Evolutionary conservation across 2,329 filamentous ascomycete genomes (phyloP).

Genomic region (Ophiosphaerella korrae): DNA sequence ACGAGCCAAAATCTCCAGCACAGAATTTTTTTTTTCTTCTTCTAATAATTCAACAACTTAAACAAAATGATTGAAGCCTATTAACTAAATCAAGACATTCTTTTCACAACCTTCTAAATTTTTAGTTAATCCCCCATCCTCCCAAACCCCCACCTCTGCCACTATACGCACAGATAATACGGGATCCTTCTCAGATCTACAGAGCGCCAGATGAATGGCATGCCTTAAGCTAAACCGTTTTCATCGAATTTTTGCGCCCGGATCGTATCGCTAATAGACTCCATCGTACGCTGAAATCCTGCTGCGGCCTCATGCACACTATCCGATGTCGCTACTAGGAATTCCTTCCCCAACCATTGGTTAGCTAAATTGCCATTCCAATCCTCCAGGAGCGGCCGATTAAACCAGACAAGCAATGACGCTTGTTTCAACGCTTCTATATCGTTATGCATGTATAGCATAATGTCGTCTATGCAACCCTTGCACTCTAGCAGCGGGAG

Average conservation of each 20-base stretch:
- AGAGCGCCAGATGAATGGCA: neutral
- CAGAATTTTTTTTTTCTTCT: no score
- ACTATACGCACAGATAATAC: no score
- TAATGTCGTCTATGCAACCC: neutral
- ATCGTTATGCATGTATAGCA: neutral
- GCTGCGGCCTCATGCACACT: neutral
- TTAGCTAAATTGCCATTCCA: no score
- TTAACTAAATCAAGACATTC: no score
- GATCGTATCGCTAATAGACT: neutral
- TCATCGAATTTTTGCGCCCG: neutral
- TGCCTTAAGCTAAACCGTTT: neutral
- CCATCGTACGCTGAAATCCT: neutral
- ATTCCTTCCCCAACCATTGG: neutral
- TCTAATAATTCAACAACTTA: no score
- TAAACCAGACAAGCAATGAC: neutral
- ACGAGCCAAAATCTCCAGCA: no score
- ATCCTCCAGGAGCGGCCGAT: no score
- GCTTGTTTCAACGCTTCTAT: neutral
- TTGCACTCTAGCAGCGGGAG: neutral
- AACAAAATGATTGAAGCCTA: no score
- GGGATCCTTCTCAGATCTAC: neutral
- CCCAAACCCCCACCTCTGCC: no score
- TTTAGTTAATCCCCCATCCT: no score
- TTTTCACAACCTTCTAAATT: no score
- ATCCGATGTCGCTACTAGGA: neutral